Conservation (phyloP, 345 rosid species). For the Boechera retrofracta region DNA sequence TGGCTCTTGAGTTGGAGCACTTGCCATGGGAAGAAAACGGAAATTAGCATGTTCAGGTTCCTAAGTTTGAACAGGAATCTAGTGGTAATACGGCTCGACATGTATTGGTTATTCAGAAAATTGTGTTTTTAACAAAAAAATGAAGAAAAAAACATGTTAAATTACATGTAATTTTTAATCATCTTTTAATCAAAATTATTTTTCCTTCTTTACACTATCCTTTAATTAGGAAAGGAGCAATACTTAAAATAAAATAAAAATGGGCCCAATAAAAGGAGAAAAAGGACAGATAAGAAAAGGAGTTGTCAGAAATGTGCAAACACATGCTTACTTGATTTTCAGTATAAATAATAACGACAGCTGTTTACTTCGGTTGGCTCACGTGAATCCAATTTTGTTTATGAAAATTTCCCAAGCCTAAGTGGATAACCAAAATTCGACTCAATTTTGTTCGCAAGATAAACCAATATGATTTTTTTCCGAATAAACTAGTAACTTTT, state of each 20-base stretch:
- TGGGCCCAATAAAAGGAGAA: slow-evolving; percentile 10
- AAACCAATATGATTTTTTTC: not conserved
- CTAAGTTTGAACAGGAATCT: not conserved
- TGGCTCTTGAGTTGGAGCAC: not conserved
- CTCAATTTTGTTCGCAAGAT: not conserved
- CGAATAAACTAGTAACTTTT: not conserved
- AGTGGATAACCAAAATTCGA: not conserved
- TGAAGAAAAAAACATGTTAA: not conserved
- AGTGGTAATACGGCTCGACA: not conserved
- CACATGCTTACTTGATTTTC: slow-evolving; percentile 40
- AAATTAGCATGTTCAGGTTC: not conserved
- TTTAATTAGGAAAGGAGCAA: not conserved
- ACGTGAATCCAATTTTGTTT: slow-evolving; percentile 33
- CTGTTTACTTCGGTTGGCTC: slow-evolving; percentile 41
- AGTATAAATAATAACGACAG: slow-evolving; percentile 30
- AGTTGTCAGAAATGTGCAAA: slow-evolving; percentile 45
- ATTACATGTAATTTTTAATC: not conserved
- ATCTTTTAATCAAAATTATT: not conserved
- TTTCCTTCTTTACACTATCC: slow-evolving; percentile 16
- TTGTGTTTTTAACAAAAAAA: not conserved
- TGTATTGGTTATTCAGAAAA: not conserved
- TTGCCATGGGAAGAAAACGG: not conserved
- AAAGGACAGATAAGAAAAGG: slow-evolving; percentile 43
- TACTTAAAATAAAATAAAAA: not conserved
- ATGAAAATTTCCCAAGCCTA: not conserved